Base-by-base conservation (phyloP, 2,329 filamentous ascomycete genomes). In the Exophiala sp. region DNA sequence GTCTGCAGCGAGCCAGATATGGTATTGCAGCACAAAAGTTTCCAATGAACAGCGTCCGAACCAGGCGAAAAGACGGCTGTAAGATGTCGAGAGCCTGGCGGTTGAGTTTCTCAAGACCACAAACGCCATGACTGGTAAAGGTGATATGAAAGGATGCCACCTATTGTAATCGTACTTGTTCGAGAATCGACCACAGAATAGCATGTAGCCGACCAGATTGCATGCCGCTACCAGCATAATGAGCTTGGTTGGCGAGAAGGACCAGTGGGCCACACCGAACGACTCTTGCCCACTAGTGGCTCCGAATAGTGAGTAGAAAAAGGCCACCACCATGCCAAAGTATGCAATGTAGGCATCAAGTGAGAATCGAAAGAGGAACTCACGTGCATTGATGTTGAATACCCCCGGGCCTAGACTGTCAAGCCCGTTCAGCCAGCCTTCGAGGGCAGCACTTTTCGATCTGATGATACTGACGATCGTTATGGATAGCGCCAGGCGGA, bases 1-100 rank as follows among this genome's bases (percentile, higher is more conserved):
- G 61, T 86, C 81, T 2, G 76, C 80, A 1, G 80, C 81, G 7
- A 86, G 75, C 76, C 80, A 83, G 49, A 84, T 72, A 64, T 87
- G 84, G 63, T 78, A 78, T 59, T 85, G 81, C 35, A 86, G 69
- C 5, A 83, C 72, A 58, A 81, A 84, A 0, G 80, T 78, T 66
- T 86, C 83, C 1, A 84, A 74, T 0, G 81, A 81, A 54, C 76
- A 78, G 5, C 72, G 71, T 1, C 84, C 83, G 2, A 86, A 66
- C 70, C 75, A 80, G 0, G 79, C 76, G 24, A 82, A 81, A 1
- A 75, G 58, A 1, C 59, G 62, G 11, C 78, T 75, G 61, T 79
- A 70, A 39, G 71, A 67, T 6, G 71, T 73, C 5, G 77, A 70
- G 8, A 79, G 66, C 1, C 61, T 44, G 1, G 62, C 59, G 49